phyloP scores from a whole-genome alignment of 345 rosid genomes.

The Anacardium occidentale region DNA sequence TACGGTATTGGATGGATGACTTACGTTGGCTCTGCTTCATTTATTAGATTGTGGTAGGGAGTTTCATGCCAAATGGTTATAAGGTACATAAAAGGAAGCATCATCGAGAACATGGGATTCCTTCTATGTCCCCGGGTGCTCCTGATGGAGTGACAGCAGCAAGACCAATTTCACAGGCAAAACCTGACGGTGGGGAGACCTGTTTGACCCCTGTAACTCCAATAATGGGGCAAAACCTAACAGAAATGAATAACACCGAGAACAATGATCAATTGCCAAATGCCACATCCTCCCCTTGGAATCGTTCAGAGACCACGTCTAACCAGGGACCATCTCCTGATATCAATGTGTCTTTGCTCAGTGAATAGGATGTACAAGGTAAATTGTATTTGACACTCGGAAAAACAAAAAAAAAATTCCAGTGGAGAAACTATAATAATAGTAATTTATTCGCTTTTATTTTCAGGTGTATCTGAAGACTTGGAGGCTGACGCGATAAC shows the following conservation, averaged over 20 bases:
- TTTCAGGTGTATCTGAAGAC: neutral
- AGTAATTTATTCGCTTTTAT: neutral
- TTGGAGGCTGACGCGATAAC: constrained; percentile 17
- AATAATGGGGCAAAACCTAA: constrained; percentile 19
- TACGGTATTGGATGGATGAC: neutral
- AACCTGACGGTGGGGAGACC: constrained; percentile 25
- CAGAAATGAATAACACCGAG: constrained; percentile 6
- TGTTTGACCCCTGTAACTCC: constrained; percentile 11
- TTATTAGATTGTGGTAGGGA: constrained; percentile 58
- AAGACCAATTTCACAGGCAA: constrained; percentile 36
- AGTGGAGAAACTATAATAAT: neutral
- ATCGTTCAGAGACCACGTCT: constrained; percentile 28
- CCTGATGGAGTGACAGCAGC: constrained; percentile 24
- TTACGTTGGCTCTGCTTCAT: neutral
- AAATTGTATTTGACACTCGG: neutral
- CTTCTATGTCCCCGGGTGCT: constrained; percentile 14
- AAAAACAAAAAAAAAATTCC: neutral
- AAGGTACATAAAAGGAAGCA: constrained; percentile 32
- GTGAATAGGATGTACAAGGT: constrained; percentile 37
- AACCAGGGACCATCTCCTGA: constrained; percentile 47
- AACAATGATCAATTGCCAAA: constrained; percentile 17
- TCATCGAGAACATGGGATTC: constrained; percentile 16
- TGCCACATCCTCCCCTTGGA: constrained; percentile 27
- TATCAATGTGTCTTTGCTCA: constrained; percentile 41
- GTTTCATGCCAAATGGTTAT: constrained; percentile 47